Base-by-base conservation (phyloP, 495 filamentous ascomycete genomes). In the Tuber umbilicatum region DNA sequence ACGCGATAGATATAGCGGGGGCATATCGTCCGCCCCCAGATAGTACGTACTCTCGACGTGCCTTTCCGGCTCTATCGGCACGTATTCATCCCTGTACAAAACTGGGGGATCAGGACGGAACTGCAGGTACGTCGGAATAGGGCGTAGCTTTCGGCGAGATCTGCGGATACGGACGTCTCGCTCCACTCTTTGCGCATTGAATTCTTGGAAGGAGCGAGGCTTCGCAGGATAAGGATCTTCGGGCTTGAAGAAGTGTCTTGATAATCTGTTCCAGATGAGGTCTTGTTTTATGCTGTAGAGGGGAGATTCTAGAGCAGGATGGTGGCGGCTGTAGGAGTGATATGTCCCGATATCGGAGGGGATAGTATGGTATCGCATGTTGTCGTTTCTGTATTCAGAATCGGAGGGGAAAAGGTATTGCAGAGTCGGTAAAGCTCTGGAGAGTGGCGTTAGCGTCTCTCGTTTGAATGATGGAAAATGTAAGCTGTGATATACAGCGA, bases 261-360 rank as follows among this genome's bases (percentile, higher is more conserved):
- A 76, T 50, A 74, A 74, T 43, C 76, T 72, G 72, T 79, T 79
- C 69, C 78, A 79, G 10, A 71, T 78, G 37, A 79, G 75, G 71
- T 79, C 77, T 69, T 79, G 77, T 47, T 79, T 79, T 31, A 79
- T 69, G 42, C 75, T 74, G 69, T 78, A 79, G 9, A 79, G 60
- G 47, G 77, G 77, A 67, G 77, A 64, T 64, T 27, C 31, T 35
- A 27, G 55, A 64, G 47, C 23, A n/a, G 55, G 55, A 64, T 35
- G 12, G 27, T 64, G 27, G 55, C 55, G 55, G 27, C 4, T 16
- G 31, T 64, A 64, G 12, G 55, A 64, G 27, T 35, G 27, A 64
- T 35, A 35, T 5, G 55, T 1, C 14, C 7, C 55, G 27, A 31
- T 12, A 14, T 64, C 55, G 12, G 55, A 35, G 31, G 55, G 55